Base-by-base conservation (phyloP, 306 rosid genomes). In the Malus orientalis region DNA sequence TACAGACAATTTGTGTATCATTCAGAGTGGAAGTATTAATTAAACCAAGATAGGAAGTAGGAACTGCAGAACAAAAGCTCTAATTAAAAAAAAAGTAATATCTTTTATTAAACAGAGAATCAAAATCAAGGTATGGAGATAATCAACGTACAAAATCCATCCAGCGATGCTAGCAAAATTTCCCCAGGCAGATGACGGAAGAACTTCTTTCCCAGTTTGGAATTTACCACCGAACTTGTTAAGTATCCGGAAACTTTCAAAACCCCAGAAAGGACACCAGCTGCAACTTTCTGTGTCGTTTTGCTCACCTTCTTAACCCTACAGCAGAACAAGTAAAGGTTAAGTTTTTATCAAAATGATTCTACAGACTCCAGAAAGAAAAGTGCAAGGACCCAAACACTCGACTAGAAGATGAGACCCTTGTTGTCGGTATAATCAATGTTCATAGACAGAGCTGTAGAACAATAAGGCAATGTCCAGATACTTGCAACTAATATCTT, bases 301-400 rank as follows among this genome's bases (percentile, higher is more conserved):
- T 85, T 92, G 76, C 91, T 89, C 47, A 96, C 96, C 81, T 83
- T 78, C 97, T 92, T 96, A 81, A 84, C 99, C 97, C 99, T 95
- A 64, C 74, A 81, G 55, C 55, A 5, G 33, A 57, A 36, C 63
- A 63, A 76, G 8, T 76, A 65, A 85, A 77, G 79, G 57, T 72
- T 66, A 65, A 29, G 77, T 53, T 5, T 66, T 59, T 3, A 30
- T 59, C 49, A 12, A 38, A 81, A 71, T 54, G 29, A 62, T 61
- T 29, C 59, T 45, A 19, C 30, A 3, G 14, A 27, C 27, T 10
- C 29, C 63, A 11, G 55, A 25, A 1, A 60, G 59, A 60, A 60
- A 74, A 60, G 11, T 19, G 30, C 29, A 60, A 25, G 40, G 12
- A 13, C 42, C 69, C 30, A 60, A 16, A 60, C 19, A 73, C 36